A percentile compares a stretch with the other conserved stretches of the same genome.
phyloP scores from a whole-genome alignment of 1,284 basidiomycete species.

The Calocybe gambosa region DNA sequence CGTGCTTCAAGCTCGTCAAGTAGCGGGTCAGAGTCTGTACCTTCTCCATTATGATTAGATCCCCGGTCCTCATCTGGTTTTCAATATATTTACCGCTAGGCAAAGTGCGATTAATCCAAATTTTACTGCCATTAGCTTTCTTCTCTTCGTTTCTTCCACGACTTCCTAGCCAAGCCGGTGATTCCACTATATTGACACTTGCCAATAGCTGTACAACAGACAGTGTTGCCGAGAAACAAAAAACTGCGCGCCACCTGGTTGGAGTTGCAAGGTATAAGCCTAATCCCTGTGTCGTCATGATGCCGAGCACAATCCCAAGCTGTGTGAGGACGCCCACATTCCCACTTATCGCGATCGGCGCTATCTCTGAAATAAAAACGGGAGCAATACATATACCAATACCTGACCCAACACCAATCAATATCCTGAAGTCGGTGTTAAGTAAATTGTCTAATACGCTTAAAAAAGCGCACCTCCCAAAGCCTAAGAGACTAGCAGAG shows the following conservation, averaged over 20 bases:
- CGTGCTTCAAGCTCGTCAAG: constrained; percentile 37
- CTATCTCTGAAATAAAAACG: constrained; percentile 79
- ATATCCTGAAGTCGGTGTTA: constrained; percentile 41
- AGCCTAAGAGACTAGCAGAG: constrained; percentile 48
- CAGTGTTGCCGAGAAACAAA: constrained; percentile 58
- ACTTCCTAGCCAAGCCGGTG: constrained; percentile 57
- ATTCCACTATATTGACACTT: constrained; percentile 53
- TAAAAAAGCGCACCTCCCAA: constrained; percentile 54
- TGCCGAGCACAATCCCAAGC: constrained; percentile 78
- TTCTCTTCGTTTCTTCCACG: constrained; percentile 47
- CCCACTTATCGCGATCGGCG: constrained; percentile 69
- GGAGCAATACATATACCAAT: constrained; percentile 84
- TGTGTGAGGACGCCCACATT: constrained; percentile 83
- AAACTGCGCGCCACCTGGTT: constrained; percentile 68
- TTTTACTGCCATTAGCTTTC: constrained; percentile 35
- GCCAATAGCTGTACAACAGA: constrained; percentile 55
- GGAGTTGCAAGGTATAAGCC: constrained; percentile 62
- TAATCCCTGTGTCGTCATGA: constrained; percentile 70
- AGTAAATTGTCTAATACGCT: background rate
- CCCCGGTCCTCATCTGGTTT: background rate
- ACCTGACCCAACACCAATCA: constrained; percentile 78
- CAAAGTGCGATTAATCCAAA: constrained; percentile 40
- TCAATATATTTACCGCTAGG: background rate
- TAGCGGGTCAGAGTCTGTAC: constrained; percentile 32
- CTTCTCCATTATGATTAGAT: constrained; percentile 15